phyloP scores from a whole-genome alignment of 2,329 filamentous ascomycete genomes.

The Pseudogymnoascus sp. region DNA sequence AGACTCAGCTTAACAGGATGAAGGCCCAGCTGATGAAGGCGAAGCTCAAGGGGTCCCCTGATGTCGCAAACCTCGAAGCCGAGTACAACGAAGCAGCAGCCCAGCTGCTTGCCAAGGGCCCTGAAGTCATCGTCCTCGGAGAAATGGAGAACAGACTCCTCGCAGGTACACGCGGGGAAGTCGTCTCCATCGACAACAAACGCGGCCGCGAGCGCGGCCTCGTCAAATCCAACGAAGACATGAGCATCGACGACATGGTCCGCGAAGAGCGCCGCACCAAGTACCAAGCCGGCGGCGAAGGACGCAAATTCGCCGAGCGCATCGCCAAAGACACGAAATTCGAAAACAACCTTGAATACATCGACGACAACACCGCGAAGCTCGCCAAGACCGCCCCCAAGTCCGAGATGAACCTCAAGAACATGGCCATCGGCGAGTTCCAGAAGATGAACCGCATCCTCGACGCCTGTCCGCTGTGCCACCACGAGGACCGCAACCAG shows the following conservation, averaged over 20 bases:
- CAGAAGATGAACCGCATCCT: constrained; percentile 82
- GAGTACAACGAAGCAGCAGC: constrained; percentile 74
- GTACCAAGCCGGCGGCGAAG: constrained; percentile 69
- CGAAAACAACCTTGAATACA: constrained; percentile 86
- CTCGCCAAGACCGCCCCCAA: constrained; percentile 82
- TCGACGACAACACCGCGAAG: constrained; percentile 92
- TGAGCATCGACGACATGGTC: constrained; percentile 95
- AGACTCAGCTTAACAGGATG: constrained; percentile 76
- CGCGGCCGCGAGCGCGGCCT: constrained; percentile 75
- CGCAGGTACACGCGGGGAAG: constrained; percentile 63
- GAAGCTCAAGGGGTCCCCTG: constrained; percentile 68
- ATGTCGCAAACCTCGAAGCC: constrained; percentile 67
- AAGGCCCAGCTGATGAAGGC: constrained; percentile 96
- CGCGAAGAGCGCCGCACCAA: constrained; percentile 83
- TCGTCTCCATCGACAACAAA: constrained; percentile 68
- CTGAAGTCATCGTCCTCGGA: constrained; percentile 69
- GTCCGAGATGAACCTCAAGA: constrained; percentile 79
- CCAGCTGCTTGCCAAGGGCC: constrained; percentile 46
- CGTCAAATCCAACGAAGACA: constrained; percentile 87
- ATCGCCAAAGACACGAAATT: constrained; percentile 92
- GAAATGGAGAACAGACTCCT: constrained; percentile 87
- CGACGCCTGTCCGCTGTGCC: constrained; percentile 81
- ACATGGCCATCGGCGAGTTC: constrained; percentile 77
- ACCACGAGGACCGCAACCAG: constrained; percentile 71
- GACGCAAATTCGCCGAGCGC: constrained; percentile 73